phyloP scores from a whole-genome alignment of 2,329 filamentous ascomycete species.

The Penicillium sp. region DNA sequence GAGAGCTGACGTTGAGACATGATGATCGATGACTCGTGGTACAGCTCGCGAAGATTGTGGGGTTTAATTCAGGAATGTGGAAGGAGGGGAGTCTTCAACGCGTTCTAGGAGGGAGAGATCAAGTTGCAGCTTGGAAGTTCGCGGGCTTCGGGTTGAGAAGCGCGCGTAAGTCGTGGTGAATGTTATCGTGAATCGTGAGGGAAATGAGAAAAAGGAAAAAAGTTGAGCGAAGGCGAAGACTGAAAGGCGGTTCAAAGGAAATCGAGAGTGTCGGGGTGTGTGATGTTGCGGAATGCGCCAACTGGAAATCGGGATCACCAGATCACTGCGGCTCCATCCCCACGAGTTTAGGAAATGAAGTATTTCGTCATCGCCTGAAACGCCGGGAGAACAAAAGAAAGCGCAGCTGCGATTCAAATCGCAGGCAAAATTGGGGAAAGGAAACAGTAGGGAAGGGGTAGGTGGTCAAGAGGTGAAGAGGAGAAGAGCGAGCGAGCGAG shows the following conservation, averaged over 20 bases:
- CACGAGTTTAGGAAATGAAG: slow-evolving; percentile 17
- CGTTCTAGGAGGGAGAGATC: slow-evolving; percentile 1
- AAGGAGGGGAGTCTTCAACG: slow-evolving; percentile 1
- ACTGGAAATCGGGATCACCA: slow-evolving; percentile 26
- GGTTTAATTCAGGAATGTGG: slow-evolving; percentile 3
- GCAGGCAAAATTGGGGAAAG: slow-evolving; percentile 12
- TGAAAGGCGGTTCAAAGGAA: slow-evolving; percentile 14
- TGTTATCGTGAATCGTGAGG: slow-evolving; percentile 24
- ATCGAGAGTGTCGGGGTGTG: slow-evolving; percentile 15
- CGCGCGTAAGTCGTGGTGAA: slow-evolving; percentile 16
- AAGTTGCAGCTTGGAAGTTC: background rate
- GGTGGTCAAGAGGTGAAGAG: slow-evolving; percentile 13
- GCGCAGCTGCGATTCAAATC: slow-evolving; percentile 11
- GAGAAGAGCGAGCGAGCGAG: slow-evolving; percentile 12
- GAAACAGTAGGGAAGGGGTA: slow-evolving; percentile 3
- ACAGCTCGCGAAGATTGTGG: slow-evolving; percentile 1
- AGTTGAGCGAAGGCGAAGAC: slow-evolving; percentile 18
- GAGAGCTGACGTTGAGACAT: slow-evolving; percentile 46
- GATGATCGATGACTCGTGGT: slow-evolving; percentile 13
- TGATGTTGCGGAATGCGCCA: slow-evolving; percentile 24
- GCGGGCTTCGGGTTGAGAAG: slow-evolving; percentile 9
- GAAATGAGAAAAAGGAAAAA: slow-evolving; percentile 7
- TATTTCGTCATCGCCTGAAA: slow-evolving; percentile 21
- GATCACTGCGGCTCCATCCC: slow-evolving; percentile 28
- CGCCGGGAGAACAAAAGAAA: slow-evolving; percentile 22